Conservation (phyloP, 805 yeast genomes). For the Wickerhamiella sorbophila region DNA sequence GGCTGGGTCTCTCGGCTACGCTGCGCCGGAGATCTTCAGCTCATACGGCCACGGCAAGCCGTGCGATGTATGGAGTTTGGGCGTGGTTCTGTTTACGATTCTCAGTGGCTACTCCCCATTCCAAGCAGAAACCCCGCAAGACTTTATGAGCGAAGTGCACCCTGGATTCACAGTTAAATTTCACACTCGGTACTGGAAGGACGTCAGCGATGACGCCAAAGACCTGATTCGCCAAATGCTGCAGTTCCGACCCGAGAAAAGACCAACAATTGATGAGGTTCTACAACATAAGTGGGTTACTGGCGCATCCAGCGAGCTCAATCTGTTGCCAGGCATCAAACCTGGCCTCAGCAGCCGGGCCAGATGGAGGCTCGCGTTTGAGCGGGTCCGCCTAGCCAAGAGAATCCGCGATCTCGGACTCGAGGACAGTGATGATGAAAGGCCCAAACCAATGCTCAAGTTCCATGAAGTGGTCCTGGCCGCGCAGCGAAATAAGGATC, state of each 20-base stretch:
- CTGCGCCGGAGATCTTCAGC: conserved; percentile 85
- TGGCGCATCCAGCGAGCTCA: conserved; percentile 34
- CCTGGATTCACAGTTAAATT: conserved; percentile 66
- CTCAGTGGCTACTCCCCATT: conserved; percentile 90
- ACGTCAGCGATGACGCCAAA: conserved; percentile 68
- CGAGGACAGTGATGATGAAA: conserved; percentile 36
- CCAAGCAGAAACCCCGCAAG: conserved; percentile 66
- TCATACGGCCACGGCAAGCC: conserved; percentile 86
- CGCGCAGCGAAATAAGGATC: conserved; percentile 46
- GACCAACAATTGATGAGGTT: conserved; percentile 69
- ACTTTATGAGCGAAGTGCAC: conserved; percentile 66
- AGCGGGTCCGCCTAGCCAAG: conserved; percentile 68
- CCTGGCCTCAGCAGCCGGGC: conserved; percentile 72
- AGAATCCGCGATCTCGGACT: conserved; percentile 54
- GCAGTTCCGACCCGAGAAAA: conserved; percentile 56
- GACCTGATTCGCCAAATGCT: conserved; percentile 59
- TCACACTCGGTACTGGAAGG: conserved; percentile 76
- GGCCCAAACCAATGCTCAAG: conserved; percentile 1
- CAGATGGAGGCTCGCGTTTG: conserved; percentile 75
- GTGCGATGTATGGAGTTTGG: conserved; percentile 92
- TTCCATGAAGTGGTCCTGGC: conserved; percentile 60
- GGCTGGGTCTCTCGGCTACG: conserved; percentile 92
- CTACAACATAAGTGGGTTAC: conserved; percentile 71
- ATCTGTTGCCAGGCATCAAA: conserved; percentile 68
- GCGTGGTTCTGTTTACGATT: conserved; percentile 81